Percentiles rank a stretch among this genome's conserved stretches.
These are phyloP conservation scores for Lipomyces anomalus DNA, from an alignment of 805 yeast species.

Conservation along the genomic window DNA sequence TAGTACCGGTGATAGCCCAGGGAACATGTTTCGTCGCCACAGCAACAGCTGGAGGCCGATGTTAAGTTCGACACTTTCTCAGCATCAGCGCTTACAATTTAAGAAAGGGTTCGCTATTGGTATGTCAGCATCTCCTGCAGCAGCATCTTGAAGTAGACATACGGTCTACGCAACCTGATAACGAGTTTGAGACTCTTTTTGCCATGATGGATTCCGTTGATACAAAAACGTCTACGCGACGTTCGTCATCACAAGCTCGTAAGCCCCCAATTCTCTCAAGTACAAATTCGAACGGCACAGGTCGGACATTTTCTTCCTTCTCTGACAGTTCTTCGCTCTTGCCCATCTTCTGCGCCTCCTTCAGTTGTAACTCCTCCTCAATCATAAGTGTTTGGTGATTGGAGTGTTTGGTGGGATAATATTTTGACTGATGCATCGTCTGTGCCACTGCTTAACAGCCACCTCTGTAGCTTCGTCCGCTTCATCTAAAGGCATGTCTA, in stretches of 20 bases:
- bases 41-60: slow-evolving; percentile 3
- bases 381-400: background rate
- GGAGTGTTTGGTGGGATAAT: background rate
- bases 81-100: slow-evolving; percentile 15
- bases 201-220: slow-evolving; percentile 15
- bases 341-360: no score
- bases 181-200: slow-evolving; percentile 17
- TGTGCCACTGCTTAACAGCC: slow-evolving; percentile 1
- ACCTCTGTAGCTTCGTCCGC: no score
- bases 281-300: background rate
- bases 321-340: background rate
- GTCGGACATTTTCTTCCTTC: background rate
- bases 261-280: background rate
- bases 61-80: slow-evolving; percentile 17
- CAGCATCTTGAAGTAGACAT: background rate
- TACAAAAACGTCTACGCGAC: background rate
- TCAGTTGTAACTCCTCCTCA: background rate
- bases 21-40: background rate
- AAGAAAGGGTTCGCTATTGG: no score
- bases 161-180: slow-evolving; percentile 5
- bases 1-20: slow-evolving; percentile 1
- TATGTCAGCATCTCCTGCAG: no score
- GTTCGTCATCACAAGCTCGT: background rate
- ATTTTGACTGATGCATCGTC: background rate
- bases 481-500: no score